Base-by-base conservation (phyloP, 768 basidiomycete genomes). In the Atractiella rhizophila region DNA sequence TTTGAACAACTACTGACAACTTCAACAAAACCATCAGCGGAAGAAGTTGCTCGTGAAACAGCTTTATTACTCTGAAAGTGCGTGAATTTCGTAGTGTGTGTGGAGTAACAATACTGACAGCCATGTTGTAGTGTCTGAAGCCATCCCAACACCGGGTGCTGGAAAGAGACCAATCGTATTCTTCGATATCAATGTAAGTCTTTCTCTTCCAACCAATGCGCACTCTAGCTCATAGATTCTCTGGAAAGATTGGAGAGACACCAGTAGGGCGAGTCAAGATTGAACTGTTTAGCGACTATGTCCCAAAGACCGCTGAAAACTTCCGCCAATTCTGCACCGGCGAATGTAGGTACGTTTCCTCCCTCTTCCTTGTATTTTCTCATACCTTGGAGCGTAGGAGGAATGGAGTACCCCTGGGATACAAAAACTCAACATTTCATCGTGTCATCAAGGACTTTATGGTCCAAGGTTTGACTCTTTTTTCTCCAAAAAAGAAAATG, bases 161-260 rank as follows among this genome's bases (percentile, higher is more conserved):
- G 42, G 40, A 8, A 27, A 40, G 28, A 70, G 88, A 15, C 88
- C 91, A 0, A 64, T 98, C 35, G 85, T 91, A 42, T 98, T 98
- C 59, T 86, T 98, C 73, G 91, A 98, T 56, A 65, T 96, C 45
- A 71, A 78, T 36, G n/a, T n/a, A n/a, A n/a, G n/a, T n/a, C n/a
- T n/a, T n/a, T n/a, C n/a, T n/a, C n/a, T n/a, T n/a, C n/a, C n/a
- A n/a, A n/a, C n/a, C n/a, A n/a, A n/a, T n/a, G n/a, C n/a, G n/a
- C n/a, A n/a, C n/a, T n/a, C n/a, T n/a, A n/a, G n/a, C n/a, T n/a
- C n/a, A n/a, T n/a, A n/a, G n/a, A n/a, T n/a, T n/a, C n/a, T n/a
- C n/a, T n/a, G n/a, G n/a, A n/a, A n/a, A n/a, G n/a, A 94, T 98
- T 36, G 91, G 91, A 32, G 88, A 96, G 62, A 94, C 85, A 0